Conservation (phyloP, 225 moss, liverwort and hornwort genomes). For the Pseudisothecium myosuroides region DNA sequence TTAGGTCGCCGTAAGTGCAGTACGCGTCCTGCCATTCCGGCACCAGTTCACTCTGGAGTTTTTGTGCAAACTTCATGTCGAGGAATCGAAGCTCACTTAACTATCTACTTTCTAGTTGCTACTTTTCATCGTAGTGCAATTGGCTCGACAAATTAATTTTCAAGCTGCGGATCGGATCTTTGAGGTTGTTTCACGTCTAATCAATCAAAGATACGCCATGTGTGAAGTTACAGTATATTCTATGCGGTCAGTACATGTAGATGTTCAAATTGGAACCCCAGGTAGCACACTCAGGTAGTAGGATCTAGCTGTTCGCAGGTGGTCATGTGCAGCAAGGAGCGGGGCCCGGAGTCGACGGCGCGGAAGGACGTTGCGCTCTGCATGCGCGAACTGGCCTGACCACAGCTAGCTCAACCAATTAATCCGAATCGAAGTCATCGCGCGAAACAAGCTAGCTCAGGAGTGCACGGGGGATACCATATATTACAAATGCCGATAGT, state of each 20-base stretch:
- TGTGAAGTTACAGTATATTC: not conserved
- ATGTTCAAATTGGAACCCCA: not conserved
- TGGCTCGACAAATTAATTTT: not conserved
- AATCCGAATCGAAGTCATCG: not conserved
- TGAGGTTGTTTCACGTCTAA: not conserved
- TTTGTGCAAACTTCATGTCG: not conserved
- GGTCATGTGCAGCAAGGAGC: not conserved
- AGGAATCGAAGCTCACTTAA: not conserved
- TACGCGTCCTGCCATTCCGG: constrained; percentile 42
- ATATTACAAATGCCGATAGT: not conserved
- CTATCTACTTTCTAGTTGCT: not conserved
- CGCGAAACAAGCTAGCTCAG: not conserved
- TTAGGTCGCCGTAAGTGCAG: constrained; percentile 16
- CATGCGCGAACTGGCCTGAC: no score
- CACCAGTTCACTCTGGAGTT: constrained; percentile 8
- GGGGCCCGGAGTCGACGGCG: not conserved
- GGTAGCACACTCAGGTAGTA: not conserved
- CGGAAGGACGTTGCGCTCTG: no score
- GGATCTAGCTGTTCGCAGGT: not conserved
- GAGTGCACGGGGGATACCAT: not conserved
- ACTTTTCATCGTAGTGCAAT: not conserved
- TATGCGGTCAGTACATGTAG: not conserved
- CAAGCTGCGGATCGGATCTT: not conserved
- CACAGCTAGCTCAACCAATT: not conserved
- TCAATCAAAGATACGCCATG: not conserved